Percentiles rank a stretch among this genome's conserved stretches.
Conservation (phyloP, 768 basidiomycete genomes). For the Amanita jacksonii region DNA sequence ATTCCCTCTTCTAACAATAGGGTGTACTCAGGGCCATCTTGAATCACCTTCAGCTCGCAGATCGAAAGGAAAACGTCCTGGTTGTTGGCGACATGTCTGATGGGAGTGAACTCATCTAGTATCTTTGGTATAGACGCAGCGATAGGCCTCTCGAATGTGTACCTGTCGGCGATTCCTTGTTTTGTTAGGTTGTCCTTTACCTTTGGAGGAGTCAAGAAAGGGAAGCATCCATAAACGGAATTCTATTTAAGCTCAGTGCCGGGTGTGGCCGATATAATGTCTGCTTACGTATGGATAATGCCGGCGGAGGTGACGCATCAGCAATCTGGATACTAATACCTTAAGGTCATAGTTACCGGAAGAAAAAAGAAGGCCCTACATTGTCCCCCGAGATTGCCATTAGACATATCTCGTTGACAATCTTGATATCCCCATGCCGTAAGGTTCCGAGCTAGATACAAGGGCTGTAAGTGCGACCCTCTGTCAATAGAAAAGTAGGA, state of each 20-base stretch:
- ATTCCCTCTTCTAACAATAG: conserved; percentile 27
- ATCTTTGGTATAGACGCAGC: conserved; percentile 20
- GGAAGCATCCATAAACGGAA: conserved; percentile 53
- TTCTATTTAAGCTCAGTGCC: too few species aligned
- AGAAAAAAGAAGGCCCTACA: conserved; percentile 15
- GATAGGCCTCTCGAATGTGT: conserved; percentile 32
- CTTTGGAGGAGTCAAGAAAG: conserved; percentile 49
- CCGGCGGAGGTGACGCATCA: conserved; percentile 34
- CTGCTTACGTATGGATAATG: conserved; percentile 27
- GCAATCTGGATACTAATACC: conserved; percentile 30
- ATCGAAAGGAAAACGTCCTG: conserved; percentile 25
- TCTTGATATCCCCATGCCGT: conserved; percentile 47
- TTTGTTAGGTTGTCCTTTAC: conserved; percentile 29
- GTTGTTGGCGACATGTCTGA: conserved; percentile 26
- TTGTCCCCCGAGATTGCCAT: conserved; percentile 27
- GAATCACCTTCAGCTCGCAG: conserved; percentile 18
- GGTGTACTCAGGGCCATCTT: conserved; percentile 31
- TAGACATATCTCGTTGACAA: conserved; percentile 31
- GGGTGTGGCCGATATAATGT: not conserved
- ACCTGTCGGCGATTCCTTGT: conserved; percentile 28
- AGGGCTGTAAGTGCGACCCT: too few species aligned
- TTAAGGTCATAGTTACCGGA: not conserved
- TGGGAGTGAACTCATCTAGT: conserved; percentile 24
- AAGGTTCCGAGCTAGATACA: conserved; percentile 29
- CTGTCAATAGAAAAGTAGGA: too few species aligned